Evolutionary conservation across 106 monocot species (phyloP), one percentile per base, ranked within the genome.

Genomic region (Hemerocallis citrina): DNA sequence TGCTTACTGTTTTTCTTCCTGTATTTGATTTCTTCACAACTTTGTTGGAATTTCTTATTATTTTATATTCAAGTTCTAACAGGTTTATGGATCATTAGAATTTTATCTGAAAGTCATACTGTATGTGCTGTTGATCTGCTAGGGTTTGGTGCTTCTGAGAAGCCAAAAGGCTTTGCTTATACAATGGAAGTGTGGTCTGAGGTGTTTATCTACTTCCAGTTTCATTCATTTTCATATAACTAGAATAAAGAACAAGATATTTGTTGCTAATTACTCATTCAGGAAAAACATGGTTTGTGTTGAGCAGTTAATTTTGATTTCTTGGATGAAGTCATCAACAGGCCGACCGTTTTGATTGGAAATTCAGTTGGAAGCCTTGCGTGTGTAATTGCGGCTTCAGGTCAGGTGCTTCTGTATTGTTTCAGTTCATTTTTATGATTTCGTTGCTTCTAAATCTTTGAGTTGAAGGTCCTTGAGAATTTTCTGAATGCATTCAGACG

Each of bases 301-400:
- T 55, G 32, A 41, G 61, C 63, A 96, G 90, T 68, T 96, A 74
- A 90, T 96, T 57, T 69, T 96, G 96, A 96, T 74, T 96, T 96
- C 74, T 58, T 90, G 84, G 71, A 66, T 50, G 81, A 91, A 77
- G 72, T 96, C 9, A 54, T 91, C 36, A 71, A 77, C 77, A 79
- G 74, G 57, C 96, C 96, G 12, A 82, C 84, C 1, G 74, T 96
- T 20, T 67, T 96, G 34, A 52, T 96, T 47, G 96, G 96, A 13
- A 96, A 96, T 52, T 96, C 90, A 32, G 86, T 96, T 64, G 96
- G 96, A 71, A 91, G 96, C 71, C 96, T 96, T 61, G 91, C 84
- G 54, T 96, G 96, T 63, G 90, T 96, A 35, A 88, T 96, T 64
- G 86, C 90, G 70, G 81, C 96, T 65, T 75, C 96, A 79, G 91